Evolutionary conservation across 1,139 yeast species (phyloP), one percentile per base, ranked within the genome.

Genomic region (Geotrichum aggregatum): DNA sequence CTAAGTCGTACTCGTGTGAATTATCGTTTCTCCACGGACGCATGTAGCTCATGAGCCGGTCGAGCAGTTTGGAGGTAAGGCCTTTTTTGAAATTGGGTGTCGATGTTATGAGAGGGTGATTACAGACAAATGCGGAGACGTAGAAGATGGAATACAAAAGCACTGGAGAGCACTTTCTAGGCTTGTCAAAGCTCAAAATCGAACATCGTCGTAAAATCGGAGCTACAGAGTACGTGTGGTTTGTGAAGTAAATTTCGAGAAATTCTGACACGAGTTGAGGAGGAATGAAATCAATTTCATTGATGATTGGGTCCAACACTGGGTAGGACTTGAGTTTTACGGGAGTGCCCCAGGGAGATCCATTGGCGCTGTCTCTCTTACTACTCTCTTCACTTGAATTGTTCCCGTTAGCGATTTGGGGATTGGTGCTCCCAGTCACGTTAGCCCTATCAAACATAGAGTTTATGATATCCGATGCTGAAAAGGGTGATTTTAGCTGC

Each of bases 101-200:
- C 5, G 63, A 59, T 8, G 52, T 44, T 52, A 72, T 62, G 49
- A 65, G 63, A 39, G 71, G 69, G 52, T 72, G 69, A 40, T 71
- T 74, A 11, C 68, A 67, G 31, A 70, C 72, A 40, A 70, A 69
- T 1, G 71, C 71, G 1, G 74, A 67, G 1, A 69, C 63, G 28
- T 70, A 56, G n/a, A 73, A 54, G 34, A 73, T 58, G 1, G 74
- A 65, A 30, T 67, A 61, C 5, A 73, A 52, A 18, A 72, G 55
- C 6, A 70, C 64, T 3, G 67, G 61, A n/a, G 71, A 66, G 21
- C 70, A 61, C 33, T 59, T 58, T 26, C 76, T 58, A 2, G 66
- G 68, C 6, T 54, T 54, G 4, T 49, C 56, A 5, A 45, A 54
- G 16, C 63, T 59, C 18, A 58, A 46, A 5, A 58, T 26, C 2